phyloP scores from a whole-genome alignment of 169 alveolate species.

The Perkinsus olseni region DNA sequence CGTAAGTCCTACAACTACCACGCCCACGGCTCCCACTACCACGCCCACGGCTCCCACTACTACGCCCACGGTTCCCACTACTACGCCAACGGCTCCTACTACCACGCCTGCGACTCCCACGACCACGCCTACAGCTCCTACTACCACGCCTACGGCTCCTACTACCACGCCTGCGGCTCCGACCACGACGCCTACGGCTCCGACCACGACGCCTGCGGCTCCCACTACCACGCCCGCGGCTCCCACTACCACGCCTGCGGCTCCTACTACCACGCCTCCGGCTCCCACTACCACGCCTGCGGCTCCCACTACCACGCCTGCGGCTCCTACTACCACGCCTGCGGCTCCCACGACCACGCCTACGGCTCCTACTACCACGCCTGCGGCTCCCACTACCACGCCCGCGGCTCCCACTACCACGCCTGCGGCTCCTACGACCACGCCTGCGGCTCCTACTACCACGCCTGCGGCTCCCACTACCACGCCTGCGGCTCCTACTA shows the following conservation, averaged over 20 bases:
- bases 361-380: not conserved
- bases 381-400: not conserved
- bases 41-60: no score
- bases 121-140: no score
- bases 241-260: not conserved
- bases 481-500: not conserved
- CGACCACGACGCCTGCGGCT: not conserved
- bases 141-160: no score
- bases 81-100: no score
- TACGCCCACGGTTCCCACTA: no score
- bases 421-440: not conserved
- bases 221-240: not conserved
- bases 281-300: not conserved
- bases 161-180: not conserved
- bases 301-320: not conserved
- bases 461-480: not conserved
- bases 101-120: no score
- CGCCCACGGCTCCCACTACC: no score
- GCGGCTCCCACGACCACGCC: not conserved
- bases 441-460: not conserved
- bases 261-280: not conserved
- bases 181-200: not conserved
- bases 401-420: not conserved
- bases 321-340: not conserved
- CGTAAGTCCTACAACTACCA: no score